A percentile compares a stretch with the other conserved stretches of the same genome.
These are phyloP conservation scores for Malassezia brasiliensis DNA, from an alignment of 1,284 basidiomycete genomes.

Conservation along the genomic window DNA sequence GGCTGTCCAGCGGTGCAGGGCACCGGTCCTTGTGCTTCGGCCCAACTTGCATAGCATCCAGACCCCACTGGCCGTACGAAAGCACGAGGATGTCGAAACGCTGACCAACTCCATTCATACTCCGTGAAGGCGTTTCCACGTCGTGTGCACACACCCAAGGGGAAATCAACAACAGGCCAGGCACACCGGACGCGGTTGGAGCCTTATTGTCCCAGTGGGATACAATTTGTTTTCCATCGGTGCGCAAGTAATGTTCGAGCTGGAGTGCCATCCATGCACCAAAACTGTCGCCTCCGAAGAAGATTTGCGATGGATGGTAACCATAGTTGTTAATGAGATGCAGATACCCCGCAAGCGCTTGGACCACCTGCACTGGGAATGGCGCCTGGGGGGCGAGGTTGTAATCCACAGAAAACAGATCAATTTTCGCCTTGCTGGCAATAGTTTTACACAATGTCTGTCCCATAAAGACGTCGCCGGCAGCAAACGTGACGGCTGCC, in stretches of 20 bases:
- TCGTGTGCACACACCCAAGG: constrained; percentile 27
- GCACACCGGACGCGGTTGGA: constrained; percentile 14
- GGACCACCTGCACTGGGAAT: constrained; percentile 35
- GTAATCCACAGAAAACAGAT: constrained; percentile 45
- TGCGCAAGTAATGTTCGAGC: constrained; percentile 38
- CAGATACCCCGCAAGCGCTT: constrained; percentile 34
- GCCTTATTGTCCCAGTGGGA: constrained; percentile 2
- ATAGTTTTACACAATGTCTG: constrained; percentile 31
- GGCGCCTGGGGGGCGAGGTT: constrained; percentile 36
- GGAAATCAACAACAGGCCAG: constrained; percentile 32
- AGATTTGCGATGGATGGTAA: constrained; percentile 38
- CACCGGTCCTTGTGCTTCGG: neutral
- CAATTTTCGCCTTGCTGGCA: constrained; percentile 25
- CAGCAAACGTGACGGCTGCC: constrained; percentile 40
- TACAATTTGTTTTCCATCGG: constrained; percentile 24
- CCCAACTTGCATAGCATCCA: constrained; percentile 15
- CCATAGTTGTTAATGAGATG: constrained; percentile 33
- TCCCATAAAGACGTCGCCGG: constrained; percentile 42
- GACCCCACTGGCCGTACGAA: constrained; percentile 33
- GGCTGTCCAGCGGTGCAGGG: neutral
- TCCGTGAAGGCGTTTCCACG: constrained; percentile 8
- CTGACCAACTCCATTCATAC: neutral
- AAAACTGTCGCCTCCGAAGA: constrained; percentile 40
- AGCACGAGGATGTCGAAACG: constrained; percentile 29
- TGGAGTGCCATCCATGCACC: constrained; percentile 33